Evolutionary conservation across 2,329 filamentous ascomycete genomes (phyloP).

Genomic region (Colletotrichum scovillei): DNA sequence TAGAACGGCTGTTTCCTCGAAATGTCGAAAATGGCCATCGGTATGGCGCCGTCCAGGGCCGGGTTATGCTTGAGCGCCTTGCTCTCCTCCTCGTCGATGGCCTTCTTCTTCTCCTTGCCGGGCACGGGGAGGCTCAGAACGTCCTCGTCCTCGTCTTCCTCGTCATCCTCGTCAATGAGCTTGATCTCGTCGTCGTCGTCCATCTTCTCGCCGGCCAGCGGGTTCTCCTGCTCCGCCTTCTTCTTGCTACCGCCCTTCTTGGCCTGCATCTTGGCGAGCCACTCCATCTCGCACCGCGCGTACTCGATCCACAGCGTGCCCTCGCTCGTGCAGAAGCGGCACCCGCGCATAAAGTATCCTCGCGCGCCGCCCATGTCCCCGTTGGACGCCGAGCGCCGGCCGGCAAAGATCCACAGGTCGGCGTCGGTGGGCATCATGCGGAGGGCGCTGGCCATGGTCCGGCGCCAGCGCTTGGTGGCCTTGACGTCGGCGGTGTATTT

Average conservation of each 20-base stretch:
- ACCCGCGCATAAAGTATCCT: conserved; percentile 86
- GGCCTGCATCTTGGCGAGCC: conserved; percentile 83
- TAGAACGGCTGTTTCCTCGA: conserved; percentile 82
- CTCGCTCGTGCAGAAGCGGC: conserved; percentile 86
- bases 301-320: conserved; percentile 88
- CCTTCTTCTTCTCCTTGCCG: conserved; percentile 59
- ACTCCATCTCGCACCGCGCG: conserved; percentile 90
- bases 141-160: conserved; percentile 54
- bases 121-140: conserved; percentile 58
- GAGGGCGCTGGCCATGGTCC: conserved; percentile 75
- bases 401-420: conserved; percentile 88
- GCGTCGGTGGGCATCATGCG: conserved; percentile 87
- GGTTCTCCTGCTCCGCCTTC: conserved; percentile 55
- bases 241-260: conserved; percentile 75
- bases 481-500: conserved; percentile 79
- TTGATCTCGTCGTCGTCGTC: conserved; percentile 62
- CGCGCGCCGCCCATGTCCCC: conserved; percentile 90
- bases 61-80: conserved; percentile 77
- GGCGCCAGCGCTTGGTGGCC: conserved; percentile 74
- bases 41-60: conserved; percentile 91
- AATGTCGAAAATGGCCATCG: conserved; percentile 89
- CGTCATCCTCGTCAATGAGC: conserved; percentile 58
- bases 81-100: conserved; percentile 58
- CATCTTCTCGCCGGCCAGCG: conserved; percentile 58
- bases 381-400: conserved; percentile 79